phyloP scores from a whole-genome alignment of 805 yeast species.

The Yamadazyma olivae region DNA sequence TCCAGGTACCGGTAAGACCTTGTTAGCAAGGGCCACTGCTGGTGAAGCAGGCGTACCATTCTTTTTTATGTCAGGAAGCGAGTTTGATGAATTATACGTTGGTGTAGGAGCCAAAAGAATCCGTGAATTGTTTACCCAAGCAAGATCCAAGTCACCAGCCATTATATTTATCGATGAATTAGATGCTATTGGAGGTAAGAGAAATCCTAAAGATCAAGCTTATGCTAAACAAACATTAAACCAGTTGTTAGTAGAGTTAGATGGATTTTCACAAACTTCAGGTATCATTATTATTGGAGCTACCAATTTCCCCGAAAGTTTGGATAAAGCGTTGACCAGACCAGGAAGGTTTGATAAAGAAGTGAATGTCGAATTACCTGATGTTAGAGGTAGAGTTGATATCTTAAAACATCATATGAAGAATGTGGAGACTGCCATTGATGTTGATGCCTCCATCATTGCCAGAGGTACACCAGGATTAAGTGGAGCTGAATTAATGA shows the following conservation, averaged over 20 bases:
- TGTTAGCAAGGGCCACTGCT: slow-evolving; percentile 96
- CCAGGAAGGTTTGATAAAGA: slow-evolving; percentile 98
- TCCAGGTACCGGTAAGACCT: slow-evolving; percentile 98
- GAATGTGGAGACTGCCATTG: slow-evolving; percentile 79
- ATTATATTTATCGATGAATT: slow-evolving; percentile 96
- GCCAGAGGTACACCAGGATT: slow-evolving; percentile 98
- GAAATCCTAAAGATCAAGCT: slow-evolving; percentile 97
- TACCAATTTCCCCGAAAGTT: slow-evolving; percentile 94
- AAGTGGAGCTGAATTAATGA: slow-evolving; percentile 97
- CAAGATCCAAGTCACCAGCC: slow-evolving; percentile 94
- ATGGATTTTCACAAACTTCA: slow-evolving; percentile 88
- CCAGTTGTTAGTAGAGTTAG: slow-evolving; percentile 92
- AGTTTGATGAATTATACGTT: slow-evolving; percentile 95
- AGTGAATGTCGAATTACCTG: slow-evolving; percentile 94
- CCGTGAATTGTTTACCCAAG: slow-evolving; percentile 89
- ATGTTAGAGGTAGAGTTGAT: slow-evolving; percentile 94
- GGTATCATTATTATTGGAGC: slow-evolving; percentile 98
- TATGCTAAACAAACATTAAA: slow-evolving; percentile 96
- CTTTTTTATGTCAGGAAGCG: slow-evolving; percentile 97
- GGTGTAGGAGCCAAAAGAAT: slow-evolving; percentile 99
- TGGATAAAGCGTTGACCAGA: slow-evolving; percentile 95
- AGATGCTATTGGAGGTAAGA: slow-evolving; percentile 97
- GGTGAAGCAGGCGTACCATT: slow-evolving; percentile 99
- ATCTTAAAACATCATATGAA: slow-evolving; percentile 89
- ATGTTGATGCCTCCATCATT: slow-evolving; percentile 83